phyloP scores from a whole-genome alignment of 768 basidiomycete species.

The Leccinum fibrillosum region DNA sequence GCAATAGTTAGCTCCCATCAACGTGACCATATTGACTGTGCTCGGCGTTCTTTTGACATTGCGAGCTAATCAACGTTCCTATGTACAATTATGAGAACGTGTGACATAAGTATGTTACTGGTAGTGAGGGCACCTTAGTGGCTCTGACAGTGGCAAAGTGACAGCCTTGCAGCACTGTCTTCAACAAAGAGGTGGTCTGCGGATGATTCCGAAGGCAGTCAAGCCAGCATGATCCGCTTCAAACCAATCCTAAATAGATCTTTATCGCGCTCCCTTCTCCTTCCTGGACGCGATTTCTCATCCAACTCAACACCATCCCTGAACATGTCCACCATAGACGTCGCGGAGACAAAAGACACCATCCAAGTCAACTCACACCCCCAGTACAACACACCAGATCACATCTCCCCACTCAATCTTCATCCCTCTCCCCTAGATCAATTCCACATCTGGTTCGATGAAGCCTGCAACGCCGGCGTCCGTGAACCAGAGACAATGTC shows the following conservation, averaged over 20 bases:
- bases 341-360: slow-evolving; percentile 49
- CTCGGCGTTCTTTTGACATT: neutral
- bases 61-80: neutral
- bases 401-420: slow-evolving; percentile 61
- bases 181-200: neutral
- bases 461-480: slow-evolving; percentile 56
- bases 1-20: neutral
- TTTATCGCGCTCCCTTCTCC: slow-evolving; percentile 7
- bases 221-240: slow-evolving; percentile 5
- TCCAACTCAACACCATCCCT: neutral
- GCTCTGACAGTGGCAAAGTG: neutral
- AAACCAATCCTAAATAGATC: slow-evolving; percentile 7
- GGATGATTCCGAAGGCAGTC: neutral
- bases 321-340: slow-evolving; percentile 24
- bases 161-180: no score
- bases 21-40: neutral
- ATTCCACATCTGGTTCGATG: slow-evolving; percentile 84
- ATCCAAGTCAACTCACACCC: slow-evolving; percentile 68
- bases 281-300: neutral
- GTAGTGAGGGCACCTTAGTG: neutral
- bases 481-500: slow-evolving; percentile 90
- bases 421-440: slow-evolving; percentile 72
- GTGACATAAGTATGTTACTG: neutral
- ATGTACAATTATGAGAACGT: neutral
- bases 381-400: slow-evolving; percentile 72